A percentile compares a stretch with the other conserved stretches of the same genome.
Evolutionary conservation across 495 filamentous ascomycete genomes (phyloP).

Genomic region (Hypoxylon cercidicola): DNA sequence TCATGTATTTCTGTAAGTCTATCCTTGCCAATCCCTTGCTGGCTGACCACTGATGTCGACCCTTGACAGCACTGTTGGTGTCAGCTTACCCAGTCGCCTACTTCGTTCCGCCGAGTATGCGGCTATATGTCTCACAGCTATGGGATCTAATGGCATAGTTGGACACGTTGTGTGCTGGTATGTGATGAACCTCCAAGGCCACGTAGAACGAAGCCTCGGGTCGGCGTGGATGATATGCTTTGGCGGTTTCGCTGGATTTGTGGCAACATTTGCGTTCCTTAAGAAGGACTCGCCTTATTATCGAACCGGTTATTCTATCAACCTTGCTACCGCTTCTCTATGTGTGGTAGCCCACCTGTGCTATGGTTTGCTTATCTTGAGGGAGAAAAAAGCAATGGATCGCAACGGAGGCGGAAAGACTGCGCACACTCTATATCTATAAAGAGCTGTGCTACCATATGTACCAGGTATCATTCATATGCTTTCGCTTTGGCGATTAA

Average conservation of each 20-base stretch:
- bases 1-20: constrained; percentile 75
- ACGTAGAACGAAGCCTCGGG: constrained; percentile 76
- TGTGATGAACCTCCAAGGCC: constrained; percentile 80
- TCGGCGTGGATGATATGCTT: constrained; percentile 60
- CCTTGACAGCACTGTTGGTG: constrained; percentile 64
- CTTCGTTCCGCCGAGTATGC: constrained; percentile 71
- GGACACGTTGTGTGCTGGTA: constrained; percentile 81
- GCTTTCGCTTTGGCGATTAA: too few species aligned
- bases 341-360: constrained; percentile 10
- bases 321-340: constrained; percentile 42
- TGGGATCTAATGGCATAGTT: constrained; percentile 68
- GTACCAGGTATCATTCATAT: too few species aligned
- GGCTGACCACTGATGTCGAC: constrained; percentile 20
- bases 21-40: background rate
- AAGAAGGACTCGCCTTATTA: constrained; percentile 45
- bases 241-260: constrained; percentile 41
- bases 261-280: constrained; percentile 42
- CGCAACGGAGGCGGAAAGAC: too few species aligned
- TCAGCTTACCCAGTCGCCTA: constrained; percentile 69
- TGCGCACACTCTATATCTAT: too few species aligned
- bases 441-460: too few species aligned
- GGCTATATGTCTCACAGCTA: constrained; percentile 72
- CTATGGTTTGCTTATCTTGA: constrained; percentile 9
- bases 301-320: constrained; percentile 30
- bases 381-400: constrained; percentile 5